These are phyloP conservation scores for Ceratobasidium sp. DNA, from an alignment of 1,284 basidiomycete species.

Conservation along the genomic window DNA sequence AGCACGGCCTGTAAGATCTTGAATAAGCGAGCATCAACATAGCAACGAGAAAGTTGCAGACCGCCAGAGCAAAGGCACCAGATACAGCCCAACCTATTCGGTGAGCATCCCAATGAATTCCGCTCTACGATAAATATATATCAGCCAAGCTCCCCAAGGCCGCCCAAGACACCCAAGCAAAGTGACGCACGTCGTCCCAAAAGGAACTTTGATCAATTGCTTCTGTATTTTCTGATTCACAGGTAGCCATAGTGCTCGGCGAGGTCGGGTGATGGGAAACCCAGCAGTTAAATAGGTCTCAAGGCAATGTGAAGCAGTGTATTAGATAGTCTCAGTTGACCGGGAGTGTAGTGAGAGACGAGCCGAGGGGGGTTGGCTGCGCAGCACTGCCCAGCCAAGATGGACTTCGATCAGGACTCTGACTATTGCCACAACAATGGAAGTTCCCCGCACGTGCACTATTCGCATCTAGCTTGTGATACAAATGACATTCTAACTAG, in stretches of 20 bases:
- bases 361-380: too few species aligned
- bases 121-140: constrained; percentile 18
- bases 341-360: not conserved
- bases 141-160: constrained; percentile 8
- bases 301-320: too few species aligned
- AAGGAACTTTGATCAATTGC: constrained; percentile 71
- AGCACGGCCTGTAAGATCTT: constrained; percentile 66
- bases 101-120: constrained; percentile 59
- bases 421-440: too few species aligned
- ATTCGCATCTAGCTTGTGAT: not conserved
- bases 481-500: too few species aligned
- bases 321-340: too few species aligned
- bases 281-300: too few species aligned
- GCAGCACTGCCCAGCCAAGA: too few species aligned
- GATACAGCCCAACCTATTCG: constrained; percentile 81
- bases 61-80: constrained; percentile 71
- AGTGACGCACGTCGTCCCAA: constrained; percentile 61
- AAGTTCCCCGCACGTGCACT: constrained; percentile 7
- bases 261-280: not conserved
- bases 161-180: not conserved
- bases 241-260: constrained; percentile 53
- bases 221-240: constrained; percentile 68
- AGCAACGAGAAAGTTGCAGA: constrained; percentile 58
- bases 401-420: too few species aligned
- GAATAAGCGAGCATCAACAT: constrained; percentile 19